Percentiles rank a stretch among this genome's conserved stretches.
Conservation (phyloP, 495 filamentous ascomycete genomes). For the Amniculicola lignicola region DNA sequence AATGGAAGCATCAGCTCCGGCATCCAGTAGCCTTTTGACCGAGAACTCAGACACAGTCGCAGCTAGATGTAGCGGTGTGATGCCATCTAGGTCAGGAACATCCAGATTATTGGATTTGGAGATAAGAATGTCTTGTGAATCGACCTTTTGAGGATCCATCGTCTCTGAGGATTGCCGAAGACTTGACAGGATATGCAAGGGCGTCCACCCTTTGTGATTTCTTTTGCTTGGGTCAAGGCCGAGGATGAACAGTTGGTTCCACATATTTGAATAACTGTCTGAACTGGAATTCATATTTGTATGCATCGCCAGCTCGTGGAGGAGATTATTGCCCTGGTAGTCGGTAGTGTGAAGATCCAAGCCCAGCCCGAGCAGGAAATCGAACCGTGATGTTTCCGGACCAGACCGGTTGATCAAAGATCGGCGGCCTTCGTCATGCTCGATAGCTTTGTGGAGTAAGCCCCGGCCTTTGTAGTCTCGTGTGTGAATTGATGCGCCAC, state of each 20-base stretch:
- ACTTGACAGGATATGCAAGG: conserved; percentile 2
- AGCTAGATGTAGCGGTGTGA: conserved; percentile 24
- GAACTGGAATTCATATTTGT: background rate
- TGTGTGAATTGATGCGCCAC: background rate
- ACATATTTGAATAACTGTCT: background rate
- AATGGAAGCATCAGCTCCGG: conserved; percentile 9
- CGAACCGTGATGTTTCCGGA: background rate
- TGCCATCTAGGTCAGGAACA: conserved; percentile 1
- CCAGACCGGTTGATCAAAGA: background rate
- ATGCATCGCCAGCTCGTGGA: background rate
- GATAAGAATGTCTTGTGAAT: background rate
- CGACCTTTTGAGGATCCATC: background rate
- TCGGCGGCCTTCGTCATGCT: background rate
- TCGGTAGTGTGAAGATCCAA: background rate
- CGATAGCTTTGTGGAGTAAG: background rate
- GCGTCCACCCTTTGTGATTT: conserved; percentile 1
- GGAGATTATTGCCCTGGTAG: background rate
- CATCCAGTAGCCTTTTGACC: conserved; percentile 7
- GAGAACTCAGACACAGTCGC: conserved; percentile 1
- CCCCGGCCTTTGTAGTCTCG: background rate
- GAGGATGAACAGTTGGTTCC: background rate
- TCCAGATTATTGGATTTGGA: conserved; percentile 2
- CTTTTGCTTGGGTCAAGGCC: background rate
- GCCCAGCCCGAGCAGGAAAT: background rate
- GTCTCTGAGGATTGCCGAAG: background rate